Conservation (phyloP, 1,284 basidiomycete species). For the Marasmius tenuissimus region DNA sequence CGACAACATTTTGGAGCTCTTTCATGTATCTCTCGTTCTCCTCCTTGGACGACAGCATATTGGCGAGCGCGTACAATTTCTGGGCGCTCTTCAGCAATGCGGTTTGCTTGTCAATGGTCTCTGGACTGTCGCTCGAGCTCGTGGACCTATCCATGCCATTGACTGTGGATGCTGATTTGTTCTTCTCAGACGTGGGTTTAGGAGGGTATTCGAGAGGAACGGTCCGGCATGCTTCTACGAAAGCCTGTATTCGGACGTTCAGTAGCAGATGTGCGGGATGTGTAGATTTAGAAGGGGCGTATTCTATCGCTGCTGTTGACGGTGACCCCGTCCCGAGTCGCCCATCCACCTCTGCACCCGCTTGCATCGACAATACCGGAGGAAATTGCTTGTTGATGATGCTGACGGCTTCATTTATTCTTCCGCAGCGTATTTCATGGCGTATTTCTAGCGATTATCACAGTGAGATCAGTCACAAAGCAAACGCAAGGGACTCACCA, state of each 20-base stretch:
- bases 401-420: conserved; percentile 65
- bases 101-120: conserved; percentile 33
- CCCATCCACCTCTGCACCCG: neutral
- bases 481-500: conserved; percentile 41
- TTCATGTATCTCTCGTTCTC: conserved; percentile 62
- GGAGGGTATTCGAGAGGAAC: conserved; percentile 54
- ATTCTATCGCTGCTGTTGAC: conserved; percentile 21
- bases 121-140: conserved; percentile 22
- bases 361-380: conserved; percentile 35
- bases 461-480: neutral
- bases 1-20: conserved; percentile 73
- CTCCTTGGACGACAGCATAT: conserved; percentile 46
- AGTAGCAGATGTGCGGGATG: conserved; percentile 74
- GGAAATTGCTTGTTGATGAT: conserved; percentile 72
- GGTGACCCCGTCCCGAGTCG: conserved; percentile 3
- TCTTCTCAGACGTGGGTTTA: conserved; percentile 1
- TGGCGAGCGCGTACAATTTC: conserved; percentile 59
- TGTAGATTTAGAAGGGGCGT: conserved; percentile 58
- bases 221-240: conserved; percentile 80
- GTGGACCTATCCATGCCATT: neutral
- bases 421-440: conserved; percentile 63
- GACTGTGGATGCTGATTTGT: conserved; percentile 8
- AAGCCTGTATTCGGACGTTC: conserved; percentile 81
- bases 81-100: conserved; percentile 56
- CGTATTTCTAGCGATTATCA: conserved; percentile 55